Evolutionary conservation across 1,284 basidiomycete species (phyloP), one percentile per base, ranked within the genome.

Genomic region (Schizopora paradoxa): DNA sequence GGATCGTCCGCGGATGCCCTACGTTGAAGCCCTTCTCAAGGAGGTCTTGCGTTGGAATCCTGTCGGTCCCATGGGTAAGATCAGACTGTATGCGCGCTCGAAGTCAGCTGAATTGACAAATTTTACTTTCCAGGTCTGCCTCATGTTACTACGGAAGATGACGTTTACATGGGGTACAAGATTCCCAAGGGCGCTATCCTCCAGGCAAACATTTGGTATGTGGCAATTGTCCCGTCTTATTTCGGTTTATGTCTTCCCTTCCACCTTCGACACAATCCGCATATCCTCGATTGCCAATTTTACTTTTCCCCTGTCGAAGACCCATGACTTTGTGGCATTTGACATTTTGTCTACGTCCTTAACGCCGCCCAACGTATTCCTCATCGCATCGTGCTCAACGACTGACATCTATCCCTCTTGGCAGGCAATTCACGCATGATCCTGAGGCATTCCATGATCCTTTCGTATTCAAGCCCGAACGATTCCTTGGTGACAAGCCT

Each of bases 31-130:
- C 0, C 33, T 58, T 3, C 47, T 61, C 10, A 56, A 60, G 22
- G 63, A 65, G 42, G 48, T 50, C 0, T 46, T 56, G 14, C 51
- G 63, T 5, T 64, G 61, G 60, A 49, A 56, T 23, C 61, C 63
- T 8, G 54, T 60, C 22, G 50, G 45, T n/a, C 58, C 63, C 0
- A 51, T 59, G 14, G 60, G 52, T 43, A n/a, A 11, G 28, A 10
- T 31, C 28, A 14, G 14, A 31, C 8, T 10, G 28, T 10, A 31
- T 31, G 28, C 10, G 28, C 14, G 28, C 28, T 10, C 10, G 14
- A 31, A 14, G 28, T 10, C 8, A 31, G 14, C 14, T 8, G 28
- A 31, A 31, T 10, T 10, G 8, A 14, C 8, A 34, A 18, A 31
- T n/a, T 23, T 35, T 23, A 10, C 11, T 13, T 13, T 21, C 19